These are phyloP conservation scores for Dendryphion nanum DNA, from an alignment of 2,329 filamentous ascomycete species.

Conservation along the genomic window DNA sequence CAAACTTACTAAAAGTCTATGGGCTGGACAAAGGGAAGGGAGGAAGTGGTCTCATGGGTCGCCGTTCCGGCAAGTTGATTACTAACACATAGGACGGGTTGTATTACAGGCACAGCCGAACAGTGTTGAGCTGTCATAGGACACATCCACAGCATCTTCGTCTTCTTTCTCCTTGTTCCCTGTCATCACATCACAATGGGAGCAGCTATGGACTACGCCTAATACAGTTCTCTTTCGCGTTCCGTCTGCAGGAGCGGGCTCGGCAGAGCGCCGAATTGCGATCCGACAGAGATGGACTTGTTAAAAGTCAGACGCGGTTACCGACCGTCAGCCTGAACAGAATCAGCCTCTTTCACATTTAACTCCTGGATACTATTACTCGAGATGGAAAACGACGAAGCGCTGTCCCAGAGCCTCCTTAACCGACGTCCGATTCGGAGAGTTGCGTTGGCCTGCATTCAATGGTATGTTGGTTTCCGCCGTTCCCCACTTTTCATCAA, in stretches of 20 bases:
- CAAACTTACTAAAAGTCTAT: no score
- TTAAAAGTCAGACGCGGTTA: background rate
- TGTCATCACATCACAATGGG: no score
- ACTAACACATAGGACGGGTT: no score
- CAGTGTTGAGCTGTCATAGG: no score
- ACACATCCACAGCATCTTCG: background rate
- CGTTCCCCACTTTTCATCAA: background rate
- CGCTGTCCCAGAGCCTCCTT: background rate
- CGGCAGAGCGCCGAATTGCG: no score
- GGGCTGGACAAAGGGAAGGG: no score
- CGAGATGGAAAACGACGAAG: background rate
- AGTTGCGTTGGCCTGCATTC: conserved; percentile 19
- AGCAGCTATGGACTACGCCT: background rate
- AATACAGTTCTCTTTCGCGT: background rate
- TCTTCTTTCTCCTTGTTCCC: background rate
- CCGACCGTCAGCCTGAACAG: background rate
- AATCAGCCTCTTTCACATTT: background rate
- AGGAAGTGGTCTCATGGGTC: no score
- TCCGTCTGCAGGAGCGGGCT: no score
- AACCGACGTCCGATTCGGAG: conserved; percentile 6
- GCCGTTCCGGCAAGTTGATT: no score
- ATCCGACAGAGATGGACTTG: background rate
- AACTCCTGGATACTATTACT: no score
- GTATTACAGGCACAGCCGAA: no score
- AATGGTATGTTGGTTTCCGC: conserved; percentile 7